Percentiles rank a stretch among this genome's conserved stretches.
phyloP scores from a whole-genome alignment of 192 early-diverging fungal genomes.

The Coemansia sp. region DNA sequence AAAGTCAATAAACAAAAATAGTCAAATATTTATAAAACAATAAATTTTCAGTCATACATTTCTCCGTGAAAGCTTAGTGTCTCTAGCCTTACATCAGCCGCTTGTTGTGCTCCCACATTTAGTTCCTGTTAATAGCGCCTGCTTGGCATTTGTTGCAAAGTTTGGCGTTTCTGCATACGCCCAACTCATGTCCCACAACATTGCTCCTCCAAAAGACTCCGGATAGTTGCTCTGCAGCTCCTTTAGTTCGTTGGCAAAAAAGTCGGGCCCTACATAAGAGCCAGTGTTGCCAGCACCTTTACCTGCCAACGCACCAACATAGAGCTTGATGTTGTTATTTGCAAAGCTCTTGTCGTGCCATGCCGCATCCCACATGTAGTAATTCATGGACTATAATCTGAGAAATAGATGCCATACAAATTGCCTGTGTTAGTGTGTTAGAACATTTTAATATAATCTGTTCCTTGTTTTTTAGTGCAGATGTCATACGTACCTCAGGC shows the following conservation, averaged over 20 bases:
- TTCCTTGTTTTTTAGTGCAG: not conserved
- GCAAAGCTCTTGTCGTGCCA: slow-evolving; percentile 59
- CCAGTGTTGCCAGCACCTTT: slow-evolving; percentile 52
- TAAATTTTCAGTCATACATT: slow-evolving; percentile 7
- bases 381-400: slow-evolving; percentile 42
- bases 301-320: slow-evolving; percentile 57
- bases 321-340: slow-evolving; percentile 58
- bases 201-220: slow-evolving; percentile 65
- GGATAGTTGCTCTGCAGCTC: slow-evolving; percentile 36
- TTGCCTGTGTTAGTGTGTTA: no score
- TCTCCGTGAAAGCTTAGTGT: not conserved
- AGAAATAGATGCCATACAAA: no score
- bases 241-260: slow-evolving; percentile 41
- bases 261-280: slow-evolving; percentile 47
- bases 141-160: slow-evolving; percentile 45
- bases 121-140: slow-evolving; percentile 44
- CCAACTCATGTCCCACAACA: slow-evolving; percentile 64
- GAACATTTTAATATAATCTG: no score
- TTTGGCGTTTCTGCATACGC: slow-evolving; percentile 47
- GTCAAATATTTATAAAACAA: not conserved
- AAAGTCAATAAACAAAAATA: slow-evolving; percentile 13
- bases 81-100: slow-evolving; percentile 6
- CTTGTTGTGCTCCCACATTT: slow-evolving; percentile 16
- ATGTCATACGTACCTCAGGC: slow-evolving; percentile 46
- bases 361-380: slow-evolving; percentile 55